Conservation (phyloP, 768 basidiomycete species). For the Auriscalpium microsporum region DNA sequence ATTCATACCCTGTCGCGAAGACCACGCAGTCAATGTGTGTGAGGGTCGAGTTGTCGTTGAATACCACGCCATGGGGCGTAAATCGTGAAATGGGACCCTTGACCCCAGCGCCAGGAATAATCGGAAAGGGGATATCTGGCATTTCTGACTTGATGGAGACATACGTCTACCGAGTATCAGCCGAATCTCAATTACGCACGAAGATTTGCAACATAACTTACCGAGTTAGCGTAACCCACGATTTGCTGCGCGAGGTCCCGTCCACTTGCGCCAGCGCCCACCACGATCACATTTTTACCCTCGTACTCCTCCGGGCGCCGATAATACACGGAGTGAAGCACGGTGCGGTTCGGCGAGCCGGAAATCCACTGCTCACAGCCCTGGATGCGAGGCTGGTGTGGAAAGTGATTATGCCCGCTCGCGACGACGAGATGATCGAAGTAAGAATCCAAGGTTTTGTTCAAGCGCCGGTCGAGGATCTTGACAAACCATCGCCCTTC, state of each 20-base stretch:
- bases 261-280: conserved; percentile 40
- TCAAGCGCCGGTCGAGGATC: conserved; percentile 17
- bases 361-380: conserved; percentile 44
- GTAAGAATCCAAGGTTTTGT: conserved; percentile 15
- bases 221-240: conserved; percentile 31
- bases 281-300: conserved; percentile 38
- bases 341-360: conserved; percentile 25
- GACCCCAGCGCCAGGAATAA: conserved; percentile 2
- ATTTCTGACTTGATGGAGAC: conserved; percentile 24
- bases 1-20: conserved; percentile 49
- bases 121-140: conserved; percentile 3
- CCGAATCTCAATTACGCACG: conserved; percentile 23
- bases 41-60: conserved; percentile 36
- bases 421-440: conserved; percentile 52
- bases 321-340: conserved; percentile 48
- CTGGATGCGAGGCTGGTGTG: conserved; percentile 34
- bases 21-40: conserved; percentile 38
- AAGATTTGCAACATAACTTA: conserved; percentile 21
- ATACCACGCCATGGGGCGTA: conserved; percentile 34
- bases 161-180: conserved; percentile 35
- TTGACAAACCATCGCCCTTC: conserved; percentile 39
- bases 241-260: conserved; percentile 40
- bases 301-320: conserved; percentile 36
- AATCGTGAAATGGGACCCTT: conserved; percentile 44
- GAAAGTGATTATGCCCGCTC: conserved; percentile 48